Base-by-base conservation (phyloP, 116 monocot genomes). In the Phalaenopsis hybrid region DNA sequence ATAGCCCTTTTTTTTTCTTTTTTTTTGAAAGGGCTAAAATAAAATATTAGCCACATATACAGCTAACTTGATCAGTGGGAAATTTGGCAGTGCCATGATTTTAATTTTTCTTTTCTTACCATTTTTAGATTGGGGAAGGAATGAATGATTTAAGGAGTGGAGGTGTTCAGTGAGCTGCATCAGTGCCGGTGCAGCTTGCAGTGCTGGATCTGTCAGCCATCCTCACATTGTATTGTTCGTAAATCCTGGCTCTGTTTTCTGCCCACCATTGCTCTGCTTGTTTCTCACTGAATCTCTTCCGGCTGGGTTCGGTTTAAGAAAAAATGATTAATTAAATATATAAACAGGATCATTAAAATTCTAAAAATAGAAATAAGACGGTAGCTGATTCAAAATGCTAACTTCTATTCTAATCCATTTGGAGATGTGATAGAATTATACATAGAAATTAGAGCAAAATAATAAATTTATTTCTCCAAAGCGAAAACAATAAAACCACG, bases 261-360 rank as follows among this genome's bases (percentile, higher is more conserved):
- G 90, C 89, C 97, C 97, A 97, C 97, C 97, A 97, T 68, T 97
- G 91, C 80, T 94, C 97, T 58, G 97, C 97, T 86, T 94, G 94
- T 65, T 88, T 94, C 75, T 98, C 93, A 45, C 92, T 94, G 85
- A 94, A 94, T 61, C 95, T 84, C 89, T 98, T 98, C 65, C 98
- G 91, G 81, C 94, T 98, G 90, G 57, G 74, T 85, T 46, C 15
- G 17, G 48, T 49, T 12, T 55, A 50, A 52, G 16, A 74, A 76
- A 51, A 51, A 11, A 8, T 61, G 4, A 61, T n/a, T 3, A 45
- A 45, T 1, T 11, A 57, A 57, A 57, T 57, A 57, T 6, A 57
- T 13, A 57, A 57, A 57, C 4, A n/a, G n/a, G n/a, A n/a, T n/a
- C n/a, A 17, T 57, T 17, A 57, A 57, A 57, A 1, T 17, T 1